Conservation (phyloP, 169 alveolate species). For the Theileria equi region DNA sequence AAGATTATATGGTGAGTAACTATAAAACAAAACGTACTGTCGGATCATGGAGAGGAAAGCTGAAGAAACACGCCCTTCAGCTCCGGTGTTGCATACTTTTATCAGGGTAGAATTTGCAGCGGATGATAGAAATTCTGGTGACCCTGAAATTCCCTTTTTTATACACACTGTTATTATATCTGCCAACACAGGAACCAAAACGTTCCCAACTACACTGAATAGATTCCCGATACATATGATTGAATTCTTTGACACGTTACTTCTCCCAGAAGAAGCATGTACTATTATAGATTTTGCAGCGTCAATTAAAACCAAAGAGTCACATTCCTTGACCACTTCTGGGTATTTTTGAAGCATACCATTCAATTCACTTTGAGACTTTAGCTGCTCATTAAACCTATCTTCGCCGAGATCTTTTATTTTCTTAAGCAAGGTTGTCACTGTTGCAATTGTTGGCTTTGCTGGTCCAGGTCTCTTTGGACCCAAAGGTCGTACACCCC, state of each 20-base stretch:
- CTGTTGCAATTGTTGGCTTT: slow-evolving; percentile 29
- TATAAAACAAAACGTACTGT: slow-evolving; percentile 25
- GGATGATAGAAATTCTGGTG: slow-evolving; percentile 51
- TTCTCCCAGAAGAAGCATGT: slow-evolving; percentile 45
- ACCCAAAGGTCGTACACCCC: slow-evolving; percentile 34
- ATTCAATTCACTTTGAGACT: slow-evolving; percentile 49
- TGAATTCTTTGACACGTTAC: slow-evolving; percentile 40
- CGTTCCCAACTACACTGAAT: slow-evolving; percentile 1
- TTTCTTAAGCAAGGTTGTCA: slow-evolving; percentile 22
- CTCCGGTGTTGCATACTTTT: slow-evolving; percentile 25
- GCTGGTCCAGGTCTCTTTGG: slow-evolving; percentile 19
- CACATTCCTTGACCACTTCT: slow-evolving; percentile 24
- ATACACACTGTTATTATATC: slow-evolving; percentile 32
- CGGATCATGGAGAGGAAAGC: slow-evolving; percentile 13
- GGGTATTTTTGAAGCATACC: slow-evolving; percentile 21
- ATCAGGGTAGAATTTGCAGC: slow-evolving; percentile 41
- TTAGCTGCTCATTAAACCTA: slow-evolving; percentile 32
- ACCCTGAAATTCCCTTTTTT: slow-evolving; percentile 49
- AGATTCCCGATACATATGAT: slow-evolving; percentile 46
- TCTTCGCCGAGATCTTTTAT: slow-evolving; percentile 20
- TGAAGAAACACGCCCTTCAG: slow-evolving; percentile 17
- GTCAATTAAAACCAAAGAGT: slow-evolving; percentile 5
- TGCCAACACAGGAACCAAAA: slow-evolving; percentile 6
- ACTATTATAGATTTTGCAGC: slow-evolving; percentile 24
- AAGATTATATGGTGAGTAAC: background rate